Conservation (phyloP, 768 basidiomycete species). For the Rhodotorula sphaerocarpa region DNA sequence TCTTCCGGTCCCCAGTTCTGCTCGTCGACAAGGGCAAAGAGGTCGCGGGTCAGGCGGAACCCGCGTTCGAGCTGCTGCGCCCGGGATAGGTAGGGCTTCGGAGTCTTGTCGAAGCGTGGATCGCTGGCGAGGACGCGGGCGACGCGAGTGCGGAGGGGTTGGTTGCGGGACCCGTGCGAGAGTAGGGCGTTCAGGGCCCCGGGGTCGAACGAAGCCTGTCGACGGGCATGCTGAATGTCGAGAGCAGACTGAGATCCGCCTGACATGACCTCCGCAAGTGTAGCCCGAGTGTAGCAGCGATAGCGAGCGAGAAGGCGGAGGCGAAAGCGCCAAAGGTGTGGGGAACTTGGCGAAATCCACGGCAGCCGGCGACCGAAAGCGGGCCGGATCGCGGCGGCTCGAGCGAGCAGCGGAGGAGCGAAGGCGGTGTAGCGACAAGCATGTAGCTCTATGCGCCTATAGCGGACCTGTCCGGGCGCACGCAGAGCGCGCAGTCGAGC, state of each 20-base stretch:
- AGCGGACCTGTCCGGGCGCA: too few species aligned
- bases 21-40: slow-evolving; percentile 55
- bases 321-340: too few species aligned
- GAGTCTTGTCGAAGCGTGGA: slow-evolving; percentile 14
- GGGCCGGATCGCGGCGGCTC: too few species aligned
- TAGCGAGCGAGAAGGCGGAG: too few species aligned
- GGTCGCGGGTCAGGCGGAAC: slow-evolving; percentile 52
- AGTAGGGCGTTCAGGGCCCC: background rate
- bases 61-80: slow-evolving; percentile 55
- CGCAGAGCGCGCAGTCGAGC: too few species aligned
- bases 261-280: too few species aligned
- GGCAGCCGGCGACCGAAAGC: too few species aligned
- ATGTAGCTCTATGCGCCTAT: too few species aligned
- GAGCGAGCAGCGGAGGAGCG: too few species aligned
- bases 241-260: slow-evolving; percentile 4
- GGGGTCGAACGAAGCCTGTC: slow-evolving; percentile 13
- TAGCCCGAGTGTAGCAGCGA: too few species aligned
- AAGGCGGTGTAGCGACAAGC: too few species aligned
- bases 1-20: slow-evolving; percentile 40
- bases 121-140: slow-evolving; percentile 6
- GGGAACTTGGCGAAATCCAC: too few species aligned
- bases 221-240: slow-evolving; percentile 15
- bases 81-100: slow-evolving; percentile 44
- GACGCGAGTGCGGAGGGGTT: slow-evolving; percentile 1
- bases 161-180: background rate